Percentiles rank a stretch among this genome's conserved stretches.
phyloP scores from a whole-genome alignment of 345 rosid genomes.

The Gynandropsis gynandra region DNA sequence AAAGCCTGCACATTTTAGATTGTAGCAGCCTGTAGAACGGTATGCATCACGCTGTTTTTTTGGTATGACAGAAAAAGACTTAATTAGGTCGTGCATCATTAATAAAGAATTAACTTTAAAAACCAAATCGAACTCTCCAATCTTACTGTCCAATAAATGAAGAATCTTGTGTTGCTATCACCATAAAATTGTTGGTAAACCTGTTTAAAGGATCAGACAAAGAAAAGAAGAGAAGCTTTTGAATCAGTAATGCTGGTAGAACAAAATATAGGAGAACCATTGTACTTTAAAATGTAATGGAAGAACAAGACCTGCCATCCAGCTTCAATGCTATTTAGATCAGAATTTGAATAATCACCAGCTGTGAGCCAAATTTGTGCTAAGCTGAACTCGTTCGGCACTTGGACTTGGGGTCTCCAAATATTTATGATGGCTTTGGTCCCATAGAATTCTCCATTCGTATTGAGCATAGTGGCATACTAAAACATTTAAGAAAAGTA shows the following conservation, averaged over 20 bases:
- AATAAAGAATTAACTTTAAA: not conserved
- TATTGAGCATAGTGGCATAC: not conserved
- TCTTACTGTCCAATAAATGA: constrained; percentile 35
- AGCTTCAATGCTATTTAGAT: not conserved
- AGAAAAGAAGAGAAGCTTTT: not conserved
- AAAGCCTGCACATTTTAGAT: constrained; percentile 29
- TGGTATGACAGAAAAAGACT: too few relatives aligned
- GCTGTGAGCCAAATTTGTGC: not conserved
- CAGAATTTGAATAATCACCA: not conserved
- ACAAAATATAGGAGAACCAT: not conserved
- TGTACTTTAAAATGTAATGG: too few relatives aligned
- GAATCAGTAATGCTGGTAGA: too few relatives aligned
- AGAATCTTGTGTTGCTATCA: constrained; percentile 8
- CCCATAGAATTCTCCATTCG: not conserved
- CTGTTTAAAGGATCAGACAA: not conserved
- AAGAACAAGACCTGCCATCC: not conserved
- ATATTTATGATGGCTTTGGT: not conserved
- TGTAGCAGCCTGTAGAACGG: constrained; percentile 23
- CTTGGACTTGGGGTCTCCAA: not conserved
- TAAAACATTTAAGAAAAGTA: not conserved
- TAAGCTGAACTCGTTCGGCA: not conserved
- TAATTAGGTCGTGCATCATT: not conserved
- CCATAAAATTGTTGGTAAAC: not conserved
- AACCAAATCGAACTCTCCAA: not conserved
- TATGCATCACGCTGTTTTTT: constrained; percentile 20